Conservation (phyloP, 2,329 filamentous ascomycete species). For the Penicillium hordei region DNA sequence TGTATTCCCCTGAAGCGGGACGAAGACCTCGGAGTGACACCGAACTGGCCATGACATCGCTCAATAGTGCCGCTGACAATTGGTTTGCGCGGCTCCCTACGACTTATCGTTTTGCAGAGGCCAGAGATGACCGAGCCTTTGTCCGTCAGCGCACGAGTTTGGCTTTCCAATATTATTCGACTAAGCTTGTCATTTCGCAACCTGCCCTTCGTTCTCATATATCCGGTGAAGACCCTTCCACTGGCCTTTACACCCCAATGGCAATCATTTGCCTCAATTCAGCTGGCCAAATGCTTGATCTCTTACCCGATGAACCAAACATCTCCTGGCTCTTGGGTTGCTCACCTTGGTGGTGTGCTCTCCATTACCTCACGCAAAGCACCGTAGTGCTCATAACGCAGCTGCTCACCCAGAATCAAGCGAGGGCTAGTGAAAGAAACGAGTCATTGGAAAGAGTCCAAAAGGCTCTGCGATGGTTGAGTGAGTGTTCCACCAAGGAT, state of each 20-base stretch:
- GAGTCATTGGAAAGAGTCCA: constrained; percentile 30
- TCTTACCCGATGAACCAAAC: constrained; percentile 39
- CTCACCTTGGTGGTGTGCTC: constrained; percentile 43
- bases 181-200: constrained; percentile 5
- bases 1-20: constrained; percentile 4
- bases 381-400: constrained; percentile 42
- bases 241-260: constrained; percentile 34
- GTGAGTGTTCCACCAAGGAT: constrained; percentile 36
- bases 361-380: constrained; percentile 45
- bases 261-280: constrained; percentile 38
- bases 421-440: constrained; percentile 30
- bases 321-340: constrained; percentile 32
- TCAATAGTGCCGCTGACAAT: constrained; percentile 4
- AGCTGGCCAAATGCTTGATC: constrained; percentile 34
- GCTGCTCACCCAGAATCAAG: constrained; percentile 33
- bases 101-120: neutral
- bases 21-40: neutral
- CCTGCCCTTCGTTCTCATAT: neutral
- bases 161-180: constrained; percentile 10
- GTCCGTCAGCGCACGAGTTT: constrained; percentile 5
- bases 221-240: constrained; percentile 19
- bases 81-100: constrained; percentile 5
- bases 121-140: neutral
- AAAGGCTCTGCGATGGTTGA: constrained; percentile 42
- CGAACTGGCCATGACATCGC: constrained; percentile 2